Evolutionary conservation across 129 eudicot species (phyloP), one percentile per base, ranked within the genome.

Genomic region (Logfia minima): DNA sequence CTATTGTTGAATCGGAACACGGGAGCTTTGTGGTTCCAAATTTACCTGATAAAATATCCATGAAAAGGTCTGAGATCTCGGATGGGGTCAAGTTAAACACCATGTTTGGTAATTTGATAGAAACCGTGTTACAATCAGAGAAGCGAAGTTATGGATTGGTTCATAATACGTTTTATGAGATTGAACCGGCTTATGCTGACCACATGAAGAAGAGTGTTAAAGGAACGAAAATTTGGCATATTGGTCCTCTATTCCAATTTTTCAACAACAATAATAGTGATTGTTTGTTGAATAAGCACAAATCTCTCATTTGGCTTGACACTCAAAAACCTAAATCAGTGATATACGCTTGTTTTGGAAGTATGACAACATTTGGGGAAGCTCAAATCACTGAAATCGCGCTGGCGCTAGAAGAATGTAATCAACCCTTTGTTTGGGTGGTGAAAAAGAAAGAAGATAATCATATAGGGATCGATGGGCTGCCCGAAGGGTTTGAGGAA

Each of bases 321-420:
- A 5, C 51, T 43, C 84, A 76, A 60, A 60, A 43, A 14, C 76
- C 77, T 4, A 59, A 77, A 6, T 75, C 85, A 4, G 87, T 85
- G 4, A 76, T 87, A 28, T 87, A 68, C 64, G 80, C 66, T 58
- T 83, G 85, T 65, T 88, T 86, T 6, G 93, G 93, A 5, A 86
- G 90, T 29, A 29, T 86, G 75, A 80, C 68, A 0, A 74, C 39
- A 26, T 84, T 86, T 41, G 61, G 77, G 10, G 73, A 69, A 11
- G 79, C 78, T 68, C 90, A 86, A 35, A 58, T 88, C 23, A 73
- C 68, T 0, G 85, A 88, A 73, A 82, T 86, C 3, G 88, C 90
- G 3, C 43, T 72, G 51, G 90, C 86, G 39, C 76, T 88, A 21
- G 87, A 88, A 66, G 71, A 62, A 55, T 68, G 80, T 0, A 32